Percentiles rank a stretch among this genome's conserved stretches.
Conservation (phyloP, 805 yeast species). For the Starmerella vitae region DNA sequence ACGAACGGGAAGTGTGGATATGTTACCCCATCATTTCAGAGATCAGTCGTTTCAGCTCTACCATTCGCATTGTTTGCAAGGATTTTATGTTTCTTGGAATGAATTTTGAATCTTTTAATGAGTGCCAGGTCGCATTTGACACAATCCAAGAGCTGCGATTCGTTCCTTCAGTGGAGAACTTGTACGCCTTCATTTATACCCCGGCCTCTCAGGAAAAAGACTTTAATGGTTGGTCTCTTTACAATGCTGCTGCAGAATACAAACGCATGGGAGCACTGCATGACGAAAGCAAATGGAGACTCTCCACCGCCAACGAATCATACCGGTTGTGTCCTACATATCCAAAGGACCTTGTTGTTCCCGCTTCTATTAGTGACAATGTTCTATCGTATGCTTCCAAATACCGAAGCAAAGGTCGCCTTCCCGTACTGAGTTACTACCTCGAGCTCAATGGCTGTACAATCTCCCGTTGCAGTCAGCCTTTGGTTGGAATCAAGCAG, state of each 20-base stretch:
- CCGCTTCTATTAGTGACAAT: slow-evolving; percentile 64
- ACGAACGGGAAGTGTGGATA: slow-evolving; percentile 65
- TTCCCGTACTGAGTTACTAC: slow-evolving; percentile 71
- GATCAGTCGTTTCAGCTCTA: slow-evolving; percentile 19
- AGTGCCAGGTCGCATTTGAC: slow-evolving; percentile 59
- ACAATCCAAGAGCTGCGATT: slow-evolving; percentile 56
- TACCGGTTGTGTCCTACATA: slow-evolving; percentile 55
- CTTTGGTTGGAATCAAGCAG: slow-evolving; percentile 79
- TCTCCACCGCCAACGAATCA: slow-evolving; percentile 47
- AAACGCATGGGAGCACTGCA: slow-evolving; percentile 46
- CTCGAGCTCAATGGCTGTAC: slow-evolving; percentile 51
- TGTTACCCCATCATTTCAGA: slow-evolving; percentile 72
- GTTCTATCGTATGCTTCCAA: slow-evolving; percentile 72
- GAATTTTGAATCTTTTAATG: slow-evolving; percentile 47
- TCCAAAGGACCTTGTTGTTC: slow-evolving; percentile 57
- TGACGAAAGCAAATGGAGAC: slow-evolving; percentile 47
- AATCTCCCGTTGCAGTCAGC: slow-evolving; percentile 84
- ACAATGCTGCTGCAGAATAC: slow-evolving; percentile 51
- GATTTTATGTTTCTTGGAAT: slow-evolving; percentile 75
- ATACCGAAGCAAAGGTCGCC: slow-evolving; percentile 70
- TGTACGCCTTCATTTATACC: slow-evolving; percentile 71
- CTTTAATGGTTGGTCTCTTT: slow-evolving; percentile 61
- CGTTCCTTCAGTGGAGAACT: slow-evolving; percentile 36
- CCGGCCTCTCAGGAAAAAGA: slow-evolving; percentile 59
- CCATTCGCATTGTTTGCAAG: slow-evolving; percentile 57